Conservation (phyloP, 202 grass and related monocot species). For the Musa balbisiana region DNA sequence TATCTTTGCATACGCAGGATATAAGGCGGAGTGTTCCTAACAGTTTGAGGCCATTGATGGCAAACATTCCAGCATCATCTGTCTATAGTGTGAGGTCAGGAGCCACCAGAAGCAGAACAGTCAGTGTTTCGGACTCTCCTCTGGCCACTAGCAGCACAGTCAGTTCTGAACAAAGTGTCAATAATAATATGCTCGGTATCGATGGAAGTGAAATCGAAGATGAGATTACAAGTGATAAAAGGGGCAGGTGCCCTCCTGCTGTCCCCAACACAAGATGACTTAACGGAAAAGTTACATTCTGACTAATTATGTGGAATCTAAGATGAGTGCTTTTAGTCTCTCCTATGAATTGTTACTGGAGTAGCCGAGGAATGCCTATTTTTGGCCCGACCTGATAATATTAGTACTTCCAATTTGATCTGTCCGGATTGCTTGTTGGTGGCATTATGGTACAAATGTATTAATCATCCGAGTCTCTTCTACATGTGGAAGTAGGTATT, state of each 20-base stretch:
- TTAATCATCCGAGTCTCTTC: too few species aligned
- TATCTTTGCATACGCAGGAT: conserved; percentile 41
- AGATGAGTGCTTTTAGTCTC: too few species aligned
- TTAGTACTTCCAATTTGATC: too few species aligned
- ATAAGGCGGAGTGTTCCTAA: conserved; percentile 95
- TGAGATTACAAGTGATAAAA: conserved; percentile 31
- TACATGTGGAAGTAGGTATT: too few species aligned
- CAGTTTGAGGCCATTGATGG: conserved; percentile 86
- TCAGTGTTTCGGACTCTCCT: conserved; percentile 74
- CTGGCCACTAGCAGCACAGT: conserved; percentile 83
- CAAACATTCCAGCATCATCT: conserved; percentile 86
- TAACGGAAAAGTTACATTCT: background rate
- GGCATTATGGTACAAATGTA: too few species aligned
- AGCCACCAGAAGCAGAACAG: conserved; percentile 48
- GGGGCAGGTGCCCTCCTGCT: background rate
- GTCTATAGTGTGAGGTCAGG: conserved; percentile 63
- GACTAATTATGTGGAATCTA: too few species aligned
- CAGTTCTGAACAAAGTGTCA: conserved; percentile 81
- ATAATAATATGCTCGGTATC: conserved; percentile 76
- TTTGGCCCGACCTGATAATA: too few species aligned
- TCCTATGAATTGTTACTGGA: too few species aligned
- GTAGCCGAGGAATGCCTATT: too few species aligned
- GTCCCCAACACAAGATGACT: background rate
- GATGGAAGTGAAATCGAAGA: conserved; percentile 67
- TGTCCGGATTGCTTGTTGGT: too few species aligned